Percentiles rank a stretch among this genome's conserved stretches.
Conservation (phyloP, 345 rosid species). For the Acer negundo region DNA sequence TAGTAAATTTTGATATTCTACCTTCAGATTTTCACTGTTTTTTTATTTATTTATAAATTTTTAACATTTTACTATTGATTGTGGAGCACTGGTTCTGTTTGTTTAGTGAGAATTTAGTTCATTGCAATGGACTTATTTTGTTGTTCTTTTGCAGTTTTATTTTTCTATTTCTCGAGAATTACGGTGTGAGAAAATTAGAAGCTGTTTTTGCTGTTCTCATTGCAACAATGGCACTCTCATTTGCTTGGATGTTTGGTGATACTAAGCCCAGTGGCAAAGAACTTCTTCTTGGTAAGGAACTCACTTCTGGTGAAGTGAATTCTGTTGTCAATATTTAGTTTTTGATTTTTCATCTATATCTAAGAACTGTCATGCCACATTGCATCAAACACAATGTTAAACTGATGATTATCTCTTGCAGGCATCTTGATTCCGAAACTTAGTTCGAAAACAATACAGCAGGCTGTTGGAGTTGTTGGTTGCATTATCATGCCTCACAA, state of each 20-base stretch:
- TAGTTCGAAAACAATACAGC: constrained; percentile 80
- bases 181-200: constrained; percentile 90
- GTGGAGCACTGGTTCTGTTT: background rate
- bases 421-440: constrained; percentile 82
- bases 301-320: background rate
- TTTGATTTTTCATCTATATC: background rate
- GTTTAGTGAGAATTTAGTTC: background rate
- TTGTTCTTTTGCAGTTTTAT: constrained; percentile 62
- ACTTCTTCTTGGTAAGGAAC: constrained; percentile 67
- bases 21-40: background rate
- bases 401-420: constrained; percentile 31
- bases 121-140: constrained; percentile 3
- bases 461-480: constrained; percentile 95
- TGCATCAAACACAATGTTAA: constrained; percentile 9
- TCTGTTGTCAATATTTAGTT: background rate
- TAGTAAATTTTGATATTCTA: background rate
- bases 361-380: background rate
- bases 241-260: constrained; percentile 97
- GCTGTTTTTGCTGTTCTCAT: constrained; percentile 84
- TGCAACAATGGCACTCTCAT: constrained; percentile 79
- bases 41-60: background rate
- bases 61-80: background rate
- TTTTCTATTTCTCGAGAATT: constrained; percentile 89
- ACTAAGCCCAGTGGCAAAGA: constrained; percentile 81
- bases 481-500: constrained; percentile 97